Evolutionary conservation across 1,284 basidiomycete genomes (phyloP).

Genomic region (Ustilago shanxiensis): DNA sequence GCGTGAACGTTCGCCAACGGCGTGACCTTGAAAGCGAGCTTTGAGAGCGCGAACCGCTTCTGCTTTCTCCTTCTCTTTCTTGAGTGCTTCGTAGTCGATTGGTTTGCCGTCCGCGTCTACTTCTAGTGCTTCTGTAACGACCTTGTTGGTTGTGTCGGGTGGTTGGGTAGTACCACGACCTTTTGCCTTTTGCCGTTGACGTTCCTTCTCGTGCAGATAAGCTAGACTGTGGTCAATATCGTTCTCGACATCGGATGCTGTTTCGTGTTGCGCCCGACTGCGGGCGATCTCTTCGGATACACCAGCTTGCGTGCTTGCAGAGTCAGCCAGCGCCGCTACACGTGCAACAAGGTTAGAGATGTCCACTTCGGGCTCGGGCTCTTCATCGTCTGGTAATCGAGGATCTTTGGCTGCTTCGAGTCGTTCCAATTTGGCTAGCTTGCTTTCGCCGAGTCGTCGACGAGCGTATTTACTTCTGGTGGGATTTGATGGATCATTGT

Average conservation of each 20-base stretch:
- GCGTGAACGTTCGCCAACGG: slow-evolving; percentile 37
- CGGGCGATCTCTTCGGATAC: slow-evolving; percentile 31
- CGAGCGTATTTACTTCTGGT: slow-evolving; percentile 54
- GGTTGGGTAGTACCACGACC: slow-evolving; percentile 15
- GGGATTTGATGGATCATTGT: slow-evolving; percentile 26
- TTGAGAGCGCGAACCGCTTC: slow-evolving; percentile 60
- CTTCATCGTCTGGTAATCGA: slow-evolving; percentile 41
- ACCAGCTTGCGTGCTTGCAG: slow-evolving; percentile 40
- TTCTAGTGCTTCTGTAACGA: slow-evolving; percentile 10
- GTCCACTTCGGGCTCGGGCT: slow-evolving; percentile 66
- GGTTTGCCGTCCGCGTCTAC: slow-evolving; percentile 39
- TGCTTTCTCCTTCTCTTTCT: slow-evolving; percentile 58
- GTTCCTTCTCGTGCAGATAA: slow-evolving; percentile 54
- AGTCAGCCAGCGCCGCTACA: slow-evolving; percentile 54
- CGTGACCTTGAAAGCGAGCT: slow-evolving; percentile 52
- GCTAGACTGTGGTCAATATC: slow-evolving; percentile 61
- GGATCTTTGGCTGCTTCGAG: slow-evolving; percentile 53
- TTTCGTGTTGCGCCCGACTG: slow-evolving; percentile 43
- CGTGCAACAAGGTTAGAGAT: slow-evolving; percentile 55
- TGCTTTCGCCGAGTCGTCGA: slow-evolving; percentile 56
- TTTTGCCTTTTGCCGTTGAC: slow-evolving; percentile 39
- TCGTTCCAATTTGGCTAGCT: slow-evolving; percentile 52
- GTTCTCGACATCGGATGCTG: slow-evolving; percentile 52
- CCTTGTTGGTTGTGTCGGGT: slow-evolving; percentile 3
- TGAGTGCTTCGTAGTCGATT: slow-evolving; percentile 47